A percentile compares a stretch with the other conserved stretches of the same genome.
Conservation (phyloP, 495 filamentous ascomycete species). For the Podospora pseudopauciseta region DNA sequence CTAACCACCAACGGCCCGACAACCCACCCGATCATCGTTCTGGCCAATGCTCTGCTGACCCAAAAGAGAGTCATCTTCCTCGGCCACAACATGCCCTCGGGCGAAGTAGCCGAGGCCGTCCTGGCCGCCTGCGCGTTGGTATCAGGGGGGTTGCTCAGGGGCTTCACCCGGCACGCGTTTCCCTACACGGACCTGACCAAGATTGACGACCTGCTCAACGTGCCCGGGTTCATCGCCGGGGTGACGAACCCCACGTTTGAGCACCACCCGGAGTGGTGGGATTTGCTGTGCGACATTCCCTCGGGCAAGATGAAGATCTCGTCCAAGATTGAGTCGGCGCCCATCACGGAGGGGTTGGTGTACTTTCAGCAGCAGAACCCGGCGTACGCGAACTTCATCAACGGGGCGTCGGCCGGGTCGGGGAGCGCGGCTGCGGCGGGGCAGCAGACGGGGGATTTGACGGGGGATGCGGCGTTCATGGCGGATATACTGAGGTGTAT, state of each 20-base stretch:
- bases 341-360: conserved; percentile 72
- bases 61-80: conserved; percentile 96
- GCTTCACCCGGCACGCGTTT: conserved; percentile 96
- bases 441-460: conserved; percentile 54
- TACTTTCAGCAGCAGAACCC: conserved; percentile 83
- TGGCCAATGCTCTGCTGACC: conserved; percentile 80
- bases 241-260: conserved; percentile 97
- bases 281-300: conserved; percentile 89
- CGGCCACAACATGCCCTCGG: conserved; percentile 89
- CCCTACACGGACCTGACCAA: conserved; percentile 98
- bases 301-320: conserved; percentile 93
- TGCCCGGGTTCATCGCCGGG: conserved; percentile 95
- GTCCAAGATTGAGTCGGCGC: conserved; percentile 68
- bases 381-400: conserved; percentile 46
- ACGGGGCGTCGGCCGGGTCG: conserved; percentile 41
- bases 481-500: conserved; percentile 78
- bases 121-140: conserved; percentile 89
- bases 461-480: conserved; percentile 89
- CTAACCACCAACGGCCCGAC: conserved; percentile 83
- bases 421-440: conserved; percentile 16
- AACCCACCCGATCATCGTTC: conserved; percentile 74
- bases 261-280: conserved; percentile 96
- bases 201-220: conserved; percentile 90
- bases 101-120: conserved; percentile 92
- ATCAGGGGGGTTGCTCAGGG: conserved; percentile 88